These are phyloP conservation scores for Pichia pseudocactophila DNA, from an alignment of 805 yeast species.

Conservation along the genomic window DNA sequence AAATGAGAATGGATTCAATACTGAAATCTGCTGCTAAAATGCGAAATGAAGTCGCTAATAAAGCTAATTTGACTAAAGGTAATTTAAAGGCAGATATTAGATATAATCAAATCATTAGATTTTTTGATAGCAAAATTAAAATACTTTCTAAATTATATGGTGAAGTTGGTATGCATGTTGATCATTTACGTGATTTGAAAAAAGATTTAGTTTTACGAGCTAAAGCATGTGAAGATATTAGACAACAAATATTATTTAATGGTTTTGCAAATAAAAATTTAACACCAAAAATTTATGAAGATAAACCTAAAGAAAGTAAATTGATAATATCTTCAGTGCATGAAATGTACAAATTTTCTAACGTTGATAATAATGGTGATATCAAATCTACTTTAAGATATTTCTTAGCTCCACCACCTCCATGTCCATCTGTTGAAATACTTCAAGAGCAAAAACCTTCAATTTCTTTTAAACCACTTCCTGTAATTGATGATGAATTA, in stretches of 20 bases:
- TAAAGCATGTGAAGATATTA: constrained; percentile 3
- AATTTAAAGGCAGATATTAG: constrained; percentile 7
- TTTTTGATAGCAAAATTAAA: constrained; percentile 3
- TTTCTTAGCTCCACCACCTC: not conserved
- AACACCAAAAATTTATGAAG: not conserved
- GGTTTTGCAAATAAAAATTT: not conserved
- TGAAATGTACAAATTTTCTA: constrained; percentile 6
- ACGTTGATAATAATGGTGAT: not conserved
- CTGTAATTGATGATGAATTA: too few relatives aligned
- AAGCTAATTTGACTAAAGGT: constrained; percentile 2
- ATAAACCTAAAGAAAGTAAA: not conserved
- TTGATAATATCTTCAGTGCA: constrained; percentile 9
- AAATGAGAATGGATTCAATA: constrained; percentile 3
- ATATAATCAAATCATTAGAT: constrained; percentile 9
- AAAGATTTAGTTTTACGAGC: constrained; percentile 2
- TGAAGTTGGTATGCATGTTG: constrained; percentile 3
- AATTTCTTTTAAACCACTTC: too few relatives aligned
- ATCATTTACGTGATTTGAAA: constrained; percentile 2
- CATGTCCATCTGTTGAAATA: constrained; percentile 1
- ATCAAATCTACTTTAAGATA: constrained; percentile 2
- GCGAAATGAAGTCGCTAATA: constrained; percentile 1
- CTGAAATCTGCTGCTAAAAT: constrained; percentile 1
- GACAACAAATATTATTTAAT: not conserved
- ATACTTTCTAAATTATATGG: constrained; percentile 3
- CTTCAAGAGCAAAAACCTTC: not conserved